Conservation (phyloP, 495 filamentous ascomycete species). For the Amniculicola lignicola region DNA sequence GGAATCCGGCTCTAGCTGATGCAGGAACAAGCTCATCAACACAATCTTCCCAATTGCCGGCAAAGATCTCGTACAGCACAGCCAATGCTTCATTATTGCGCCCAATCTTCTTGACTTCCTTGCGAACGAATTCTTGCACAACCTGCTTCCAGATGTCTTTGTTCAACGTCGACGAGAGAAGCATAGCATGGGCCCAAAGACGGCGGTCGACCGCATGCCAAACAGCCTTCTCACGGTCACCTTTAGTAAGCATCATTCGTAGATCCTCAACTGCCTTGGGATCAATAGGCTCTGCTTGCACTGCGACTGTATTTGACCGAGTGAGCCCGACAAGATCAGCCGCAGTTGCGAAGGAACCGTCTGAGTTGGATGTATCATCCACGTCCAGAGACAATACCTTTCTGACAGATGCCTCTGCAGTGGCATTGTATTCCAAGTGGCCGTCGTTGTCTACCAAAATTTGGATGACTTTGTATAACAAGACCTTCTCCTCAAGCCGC, state of each 20-base stretch:
- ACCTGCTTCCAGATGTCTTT: constrained; percentile 82
- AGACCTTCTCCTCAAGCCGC: constrained; percentile 71
- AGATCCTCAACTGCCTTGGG: constrained; percentile 64
- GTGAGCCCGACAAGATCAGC: constrained; percentile 31
- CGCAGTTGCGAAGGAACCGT: constrained; percentile 33
- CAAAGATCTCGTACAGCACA: constrained; percentile 86
- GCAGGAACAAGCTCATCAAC: constrained; percentile 95
- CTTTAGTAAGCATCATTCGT: constrained; percentile 66
- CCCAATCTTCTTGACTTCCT: constrained; percentile 77
- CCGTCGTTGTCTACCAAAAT: constrained; percentile 86
- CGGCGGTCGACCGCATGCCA: constrained; percentile 93
- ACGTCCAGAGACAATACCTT: constrained; percentile 66
- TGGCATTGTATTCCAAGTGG: constrained; percentile 65
- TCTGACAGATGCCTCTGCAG: constrained; percentile 70
- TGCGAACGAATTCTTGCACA: constrained; percentile 86
- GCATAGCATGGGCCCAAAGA: constrained; percentile 93
- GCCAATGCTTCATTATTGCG: constrained; percentile 80
- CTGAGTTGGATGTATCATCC: constrained; percentile 25
- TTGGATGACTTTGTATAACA: constrained; percentile 84
- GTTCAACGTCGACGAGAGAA: constrained; percentile 75
- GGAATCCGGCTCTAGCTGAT: constrained; percentile 85
- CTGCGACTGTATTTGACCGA: constrained; percentile 38
- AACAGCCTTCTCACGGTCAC: constrained; percentile 85
- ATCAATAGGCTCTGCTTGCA: constrained; percentile 61
- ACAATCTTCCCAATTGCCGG: constrained; percentile 89